Evolutionary conservation across 2,329 filamentous ascomycete species (phyloP).

Genomic region (Ophiostoma ulmi): DNA sequence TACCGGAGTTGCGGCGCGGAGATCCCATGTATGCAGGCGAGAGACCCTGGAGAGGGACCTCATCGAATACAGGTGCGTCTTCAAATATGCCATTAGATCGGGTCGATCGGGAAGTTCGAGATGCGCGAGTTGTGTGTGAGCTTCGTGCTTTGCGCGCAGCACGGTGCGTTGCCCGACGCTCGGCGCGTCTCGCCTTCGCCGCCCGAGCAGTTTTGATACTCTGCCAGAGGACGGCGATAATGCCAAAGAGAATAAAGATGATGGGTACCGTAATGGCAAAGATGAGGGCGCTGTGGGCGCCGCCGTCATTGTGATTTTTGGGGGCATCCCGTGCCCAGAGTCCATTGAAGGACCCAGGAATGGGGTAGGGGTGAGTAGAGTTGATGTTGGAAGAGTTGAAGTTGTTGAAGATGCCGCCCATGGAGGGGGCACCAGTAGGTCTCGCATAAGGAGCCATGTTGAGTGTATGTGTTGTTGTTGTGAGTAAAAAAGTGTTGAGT

Average conservation of each 20-base stretch:
- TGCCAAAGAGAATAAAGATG: not conserved
- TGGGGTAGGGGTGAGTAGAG: not conserved
- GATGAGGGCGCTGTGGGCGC: not conserved
- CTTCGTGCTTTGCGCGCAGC: not conserved
- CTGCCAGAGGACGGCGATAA: not conserved
- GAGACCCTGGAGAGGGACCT: not conserved
- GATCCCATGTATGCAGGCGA: not conserved
- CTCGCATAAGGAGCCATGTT: not conserved
- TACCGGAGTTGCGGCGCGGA: not conserved
- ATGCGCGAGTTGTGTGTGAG: not conserved
- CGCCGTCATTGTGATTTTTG: not conserved
- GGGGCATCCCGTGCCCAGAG: not conserved
- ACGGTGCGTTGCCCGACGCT: not conserved
- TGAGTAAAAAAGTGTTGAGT: not conserved
- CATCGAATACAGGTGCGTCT: not conserved
- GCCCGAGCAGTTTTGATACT: not conserved
- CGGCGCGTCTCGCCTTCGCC: not conserved
- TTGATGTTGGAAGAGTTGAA: not conserved
- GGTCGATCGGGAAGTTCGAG: not conserved
- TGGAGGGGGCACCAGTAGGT: not conserved
- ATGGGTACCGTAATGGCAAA: not conserved
- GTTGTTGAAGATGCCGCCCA: constrained; percentile 10
- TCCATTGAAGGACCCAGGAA: not conserved
- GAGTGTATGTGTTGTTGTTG: not conserved
- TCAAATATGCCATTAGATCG: not conserved